Conservation (phyloP, 2,329 filamentous ascomycete species). For the Setomelanomma holmii region DNA sequence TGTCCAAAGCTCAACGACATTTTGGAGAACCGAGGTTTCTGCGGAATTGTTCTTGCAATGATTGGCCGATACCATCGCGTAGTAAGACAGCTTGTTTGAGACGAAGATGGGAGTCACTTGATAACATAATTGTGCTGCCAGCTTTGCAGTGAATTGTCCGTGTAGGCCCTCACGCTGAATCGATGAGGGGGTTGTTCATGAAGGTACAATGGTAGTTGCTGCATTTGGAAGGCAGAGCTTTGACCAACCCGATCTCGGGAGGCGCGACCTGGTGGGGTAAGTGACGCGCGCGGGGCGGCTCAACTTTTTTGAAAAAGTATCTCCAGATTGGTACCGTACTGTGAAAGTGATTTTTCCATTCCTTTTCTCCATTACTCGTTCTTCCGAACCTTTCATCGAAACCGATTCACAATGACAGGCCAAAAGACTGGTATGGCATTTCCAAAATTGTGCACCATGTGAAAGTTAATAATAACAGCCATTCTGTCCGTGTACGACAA, state of each 20-base stretch:
- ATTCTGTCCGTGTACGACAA: constrained; percentile 99
- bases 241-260: constrained; percentile 18
- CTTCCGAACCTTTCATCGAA: background rate
- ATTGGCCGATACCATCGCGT: background rate
- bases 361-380: constrained; percentile 12
- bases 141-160: too few relatives aligned
- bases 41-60: background rate
- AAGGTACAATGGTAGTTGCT: too few relatives aligned
- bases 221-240: constrained; percentile 4
- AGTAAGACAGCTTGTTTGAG: background rate
- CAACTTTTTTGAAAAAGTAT: constrained; percentile 18
- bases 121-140: too few relatives aligned
- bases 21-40: background rate
- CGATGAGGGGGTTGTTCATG: too few relatives aligned
- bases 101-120: too few relatives aligned
- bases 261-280: constrained; percentile 11
- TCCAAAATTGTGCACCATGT: background rate
- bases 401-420: constrained; percentile 37
- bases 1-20: background rate
- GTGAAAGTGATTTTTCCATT: background rate
- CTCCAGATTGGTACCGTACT: constrained; percentile 17
- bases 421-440: constrained; percentile 45
- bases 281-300: constrained; percentile 20
- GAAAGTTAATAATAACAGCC: too few relatives aligned
- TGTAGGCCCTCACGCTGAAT: too few relatives aligned